Evolutionary conservation across 1,139 yeast genomes (phyloP).

Genomic region (Yamadazyma atmosphaerica): DNA sequence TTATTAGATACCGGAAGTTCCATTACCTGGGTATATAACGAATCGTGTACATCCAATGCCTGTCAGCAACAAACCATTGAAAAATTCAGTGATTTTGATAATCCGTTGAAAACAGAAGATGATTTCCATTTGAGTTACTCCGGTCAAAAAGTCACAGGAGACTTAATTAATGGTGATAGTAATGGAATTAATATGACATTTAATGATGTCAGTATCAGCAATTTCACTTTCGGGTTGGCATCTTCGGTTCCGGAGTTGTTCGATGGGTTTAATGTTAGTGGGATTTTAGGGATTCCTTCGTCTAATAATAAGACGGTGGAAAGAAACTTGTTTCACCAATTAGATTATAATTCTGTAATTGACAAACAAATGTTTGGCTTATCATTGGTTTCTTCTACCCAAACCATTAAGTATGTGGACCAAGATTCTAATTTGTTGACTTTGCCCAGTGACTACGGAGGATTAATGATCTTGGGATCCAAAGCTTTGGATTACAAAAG

Average conservation of each 20-base stretch:
- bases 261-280: constrained; percentile 53
- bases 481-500: constrained; percentile 17
- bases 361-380: constrained; percentile 24
- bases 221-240: constrained; percentile 57
- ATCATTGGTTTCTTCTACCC: constrained; percentile 19
- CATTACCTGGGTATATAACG: constrained; percentile 62
- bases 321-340: constrained; percentile 24
- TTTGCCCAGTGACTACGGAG: constrained; percentile 22
- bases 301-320: constrained; percentile 20
- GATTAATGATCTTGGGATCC: constrained; percentile 28
- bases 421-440: constrained; percentile 9
- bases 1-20: constrained; percentile 69
- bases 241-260: constrained; percentile 53
- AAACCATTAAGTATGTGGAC: constrained; percentile 16
- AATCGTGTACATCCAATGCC: constrained; percentile 45
- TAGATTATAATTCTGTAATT: constrained; percentile 17
- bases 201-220: constrained; percentile 28
- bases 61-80: constrained; percentile 31
- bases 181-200: constrained; percentile 34
- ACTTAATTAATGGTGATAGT: constrained; percentile 24
- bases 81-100: constrained; percentile 23
- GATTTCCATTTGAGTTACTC: constrained; percentile 52
- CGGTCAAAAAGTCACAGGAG: constrained; percentile 57
- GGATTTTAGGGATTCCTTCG: constrained; percentile 61
- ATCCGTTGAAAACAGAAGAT: constrained; percentile 12